These are phyloP conservation scores for Plasmodium chabaudi DNA, from an alignment of 169 alveolate species.

Conservation along the genomic window DNA sequence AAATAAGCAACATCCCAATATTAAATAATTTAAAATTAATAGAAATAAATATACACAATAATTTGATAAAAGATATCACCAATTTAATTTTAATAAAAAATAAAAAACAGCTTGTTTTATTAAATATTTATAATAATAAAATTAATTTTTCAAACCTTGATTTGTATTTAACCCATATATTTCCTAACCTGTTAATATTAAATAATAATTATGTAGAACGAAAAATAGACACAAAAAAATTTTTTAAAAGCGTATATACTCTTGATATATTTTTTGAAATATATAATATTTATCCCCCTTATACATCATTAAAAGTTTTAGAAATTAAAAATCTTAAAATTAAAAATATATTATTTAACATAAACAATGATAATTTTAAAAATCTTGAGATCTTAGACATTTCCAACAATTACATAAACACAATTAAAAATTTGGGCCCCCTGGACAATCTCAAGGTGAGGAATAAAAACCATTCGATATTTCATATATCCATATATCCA, in stretches of 20 bases:
- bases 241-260: slow-evolving; percentile 55
- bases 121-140: slow-evolving; percentile 54
- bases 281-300: slow-evolving; percentile 57
- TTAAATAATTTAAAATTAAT: slow-evolving; percentile 19
- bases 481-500: background rate
- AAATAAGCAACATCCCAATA: slow-evolving; percentile 26
- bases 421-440: slow-evolving; percentile 45
- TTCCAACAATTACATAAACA: slow-evolving; percentile 50
- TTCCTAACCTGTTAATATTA: slow-evolving; percentile 44
- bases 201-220: slow-evolving; percentile 30
- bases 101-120: slow-evolving; percentile 16
- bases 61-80: slow-evolving; percentile 47
- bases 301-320: slow-evolving; percentile 29
- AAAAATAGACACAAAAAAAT: slow-evolving; percentile 11
- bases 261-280: slow-evolving; percentile 50
- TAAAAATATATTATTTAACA: slow-evolving; percentile 38
- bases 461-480: background rate
- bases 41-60: slow-evolving; percentile 50
- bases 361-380: slow-evolving; percentile 45
- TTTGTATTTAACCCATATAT: slow-evolving; percentile 37
- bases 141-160: slow-evolving; percentile 44
- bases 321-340: slow-evolving; percentile 63
- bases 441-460: slow-evolving; percentile 47
- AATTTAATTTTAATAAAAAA: slow-evolving; percentile 27
- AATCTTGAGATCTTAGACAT: slow-evolving; percentile 13